Base-by-base conservation (phyloP, 2,329 filamentous ascomycete genomes). In the Tolypocladium tropicale region DNA sequence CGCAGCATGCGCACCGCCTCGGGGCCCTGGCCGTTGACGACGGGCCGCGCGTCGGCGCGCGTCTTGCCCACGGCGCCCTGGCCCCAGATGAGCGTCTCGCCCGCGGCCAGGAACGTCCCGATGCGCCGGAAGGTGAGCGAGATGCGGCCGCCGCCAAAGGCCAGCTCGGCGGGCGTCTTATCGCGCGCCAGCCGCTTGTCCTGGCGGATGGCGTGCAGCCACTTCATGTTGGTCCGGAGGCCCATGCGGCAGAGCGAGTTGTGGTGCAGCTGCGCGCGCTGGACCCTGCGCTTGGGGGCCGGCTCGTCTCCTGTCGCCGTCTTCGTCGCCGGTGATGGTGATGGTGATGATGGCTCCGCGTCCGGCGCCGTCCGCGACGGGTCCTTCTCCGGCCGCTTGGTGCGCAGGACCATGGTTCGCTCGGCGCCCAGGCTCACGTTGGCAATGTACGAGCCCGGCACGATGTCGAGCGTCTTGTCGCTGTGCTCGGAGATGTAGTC, bases 401-500 rank as follows among this genome's bases (percentile, higher is more conserved):
- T 93, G 53, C 94, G 84, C 37, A 99, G 81, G 0, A 89, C 80
- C 92, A 97, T 96, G 2, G 85, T 92, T 54, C 94, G 80, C 72
- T 95, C 86, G 0, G 93, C 92, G 1, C 94, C 94, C n/a, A 97
- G 80, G 61, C 90, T 96, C 53, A 96, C 84, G 66, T 97, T 99
- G 61, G 92, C 90, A 62, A 99, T 95, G 58, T 80, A 92, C 28
- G 89, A 94, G 5, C 79, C 84, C 30, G 81, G 83, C 14, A 84
- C 85, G 56, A 99, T 94, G 68, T 99, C 94, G 28, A 99, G 77
- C 0, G 93, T 96, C 73, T 99, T 99, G 69, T 99, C 94, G 41
- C 90, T 95, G 67, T 99, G 94, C 68, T 99, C 94, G 0, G 90
- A 94, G 59, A 99, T 99, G 68, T 90, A 90, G 71, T 99, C 94